Percentiles rank a stretch among this genome's conserved stretches.
phyloP scores from a whole-genome alignment of 176 grass and related monocot genomes.

The Rhynchospora tenuis region DNA sequence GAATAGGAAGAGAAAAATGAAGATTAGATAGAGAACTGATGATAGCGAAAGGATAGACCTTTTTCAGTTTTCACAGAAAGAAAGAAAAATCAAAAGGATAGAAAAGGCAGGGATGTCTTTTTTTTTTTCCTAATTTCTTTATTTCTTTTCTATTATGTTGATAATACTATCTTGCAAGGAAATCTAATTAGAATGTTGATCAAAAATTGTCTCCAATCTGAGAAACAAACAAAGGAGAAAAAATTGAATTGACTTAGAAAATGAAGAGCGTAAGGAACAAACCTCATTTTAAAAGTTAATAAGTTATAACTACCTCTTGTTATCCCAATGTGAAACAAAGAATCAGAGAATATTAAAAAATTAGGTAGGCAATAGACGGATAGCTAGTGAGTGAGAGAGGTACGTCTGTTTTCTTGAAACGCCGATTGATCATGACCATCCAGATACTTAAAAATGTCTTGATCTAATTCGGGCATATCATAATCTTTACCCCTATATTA shows the following conservation, averaged over 20 bases:
- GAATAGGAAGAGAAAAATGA: neutral
- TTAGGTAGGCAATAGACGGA: neutral
- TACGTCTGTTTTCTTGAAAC: conserved; percentile 11
- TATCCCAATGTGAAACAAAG: conserved; percentile 10
- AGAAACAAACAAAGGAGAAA: neutral
- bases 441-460: neutral
- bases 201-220: neutral
- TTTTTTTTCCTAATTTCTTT: neutral
- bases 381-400: neutral
- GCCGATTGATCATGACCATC: conserved; percentile 10
- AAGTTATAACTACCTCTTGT: neutral
- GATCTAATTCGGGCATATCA: neutral
- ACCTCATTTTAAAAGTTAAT: neutral
- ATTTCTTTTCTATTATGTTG: neutral
- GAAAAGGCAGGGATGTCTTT: neutral
- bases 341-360: neutral
- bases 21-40: neutral
- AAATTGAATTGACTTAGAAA: neutral
- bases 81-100: neutral
- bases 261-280: neutral
- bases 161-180: neutral
- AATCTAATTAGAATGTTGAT: neutral
- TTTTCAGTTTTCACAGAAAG: neutral
- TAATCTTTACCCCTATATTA: neutral
- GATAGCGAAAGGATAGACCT: neutral